Conservation (phyloP, 345 rosid species). For the Arabidopsis arenosa region DNA sequence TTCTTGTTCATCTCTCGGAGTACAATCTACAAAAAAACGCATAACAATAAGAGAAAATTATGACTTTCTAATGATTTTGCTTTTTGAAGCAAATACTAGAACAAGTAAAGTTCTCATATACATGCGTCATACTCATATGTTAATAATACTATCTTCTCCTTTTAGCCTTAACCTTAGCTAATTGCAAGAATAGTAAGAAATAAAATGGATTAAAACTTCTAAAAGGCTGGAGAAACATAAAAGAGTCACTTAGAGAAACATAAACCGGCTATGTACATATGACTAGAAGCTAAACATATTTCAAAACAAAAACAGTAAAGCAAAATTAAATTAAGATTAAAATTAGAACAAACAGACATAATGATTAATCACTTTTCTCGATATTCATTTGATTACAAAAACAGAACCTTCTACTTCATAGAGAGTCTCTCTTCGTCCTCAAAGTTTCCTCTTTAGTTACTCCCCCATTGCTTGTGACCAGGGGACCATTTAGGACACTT, state of each 20-base stretch:
- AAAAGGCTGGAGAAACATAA: constrained; percentile 18
- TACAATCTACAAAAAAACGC: not conserved
- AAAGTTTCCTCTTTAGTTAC: constrained; percentile 39
- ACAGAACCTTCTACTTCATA: constrained; percentile 46
- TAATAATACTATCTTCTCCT: not conserved
- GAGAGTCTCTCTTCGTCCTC: constrained; percentile 24
- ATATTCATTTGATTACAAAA: constrained; percentile 48
- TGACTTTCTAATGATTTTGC: constrained; percentile 22
- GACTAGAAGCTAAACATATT: constrained; percentile 24
- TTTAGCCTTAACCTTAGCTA: not conserved
- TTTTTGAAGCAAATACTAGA: not conserved
- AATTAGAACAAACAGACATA: constrained; percentile 45
- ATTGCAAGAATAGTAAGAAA: not conserved
- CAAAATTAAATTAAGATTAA: constrained; percentile 45
- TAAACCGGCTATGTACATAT: constrained; percentile 68
- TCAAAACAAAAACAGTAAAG: constrained; percentile 37
- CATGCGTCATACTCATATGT: not conserved
- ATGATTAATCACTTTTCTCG: constrained; percentile 27
- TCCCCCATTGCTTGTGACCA: constrained; percentile 86
- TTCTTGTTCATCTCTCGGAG: constrained; percentile 29
- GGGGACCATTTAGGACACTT: constrained; percentile 96
- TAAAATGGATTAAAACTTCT: not conserved
- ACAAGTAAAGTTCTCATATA: not conserved
- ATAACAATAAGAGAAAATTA: not conserved
- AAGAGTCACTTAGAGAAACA: constrained; percentile 30